These are phyloP conservation scores for Boletus tomentosulus DNA, from an alignment of 768 basidiomycete species.

Conservation along the genomic window DNA sequence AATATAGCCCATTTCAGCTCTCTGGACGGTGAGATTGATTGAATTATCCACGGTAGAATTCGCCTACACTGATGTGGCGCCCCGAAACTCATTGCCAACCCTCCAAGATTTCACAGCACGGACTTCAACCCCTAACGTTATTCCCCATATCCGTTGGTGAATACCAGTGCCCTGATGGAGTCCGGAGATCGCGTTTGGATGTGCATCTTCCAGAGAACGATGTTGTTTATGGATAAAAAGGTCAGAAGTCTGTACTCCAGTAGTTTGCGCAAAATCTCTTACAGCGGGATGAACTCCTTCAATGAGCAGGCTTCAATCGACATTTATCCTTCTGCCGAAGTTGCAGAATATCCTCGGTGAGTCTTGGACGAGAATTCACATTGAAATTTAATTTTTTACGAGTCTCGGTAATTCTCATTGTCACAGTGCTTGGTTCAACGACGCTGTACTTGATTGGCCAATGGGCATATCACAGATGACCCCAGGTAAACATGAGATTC, in stretches of 20 bases:
- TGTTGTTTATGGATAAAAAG: conserved; percentile 10
- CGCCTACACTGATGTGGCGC: not conserved
- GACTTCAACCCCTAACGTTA: not conserved
- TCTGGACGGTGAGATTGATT: too few relatives aligned
- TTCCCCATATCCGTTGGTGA: not conserved
- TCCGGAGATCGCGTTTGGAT: not conserved
- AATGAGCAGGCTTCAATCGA: not conserved
- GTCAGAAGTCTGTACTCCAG: not conserved
- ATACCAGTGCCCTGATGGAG: not conserved
- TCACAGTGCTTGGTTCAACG: not conserved
- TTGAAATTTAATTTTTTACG: not conserved
- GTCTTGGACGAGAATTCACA: not conserved
- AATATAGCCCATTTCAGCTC: not conserved
- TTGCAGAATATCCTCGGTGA: not conserved
- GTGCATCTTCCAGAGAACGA: not conserved
- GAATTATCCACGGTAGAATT: not conserved
- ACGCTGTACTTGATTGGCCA: not conserved
- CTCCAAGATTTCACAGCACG: not conserved
- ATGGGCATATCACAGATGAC: not conserved
- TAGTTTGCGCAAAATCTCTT: not conserved
- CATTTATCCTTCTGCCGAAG: not conserved
- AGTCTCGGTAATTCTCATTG: not conserved
- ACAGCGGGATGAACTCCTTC: not conserved
- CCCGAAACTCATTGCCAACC: not conserved
- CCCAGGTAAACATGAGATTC: not conserved